phyloP scores from a whole-genome alignment of 78 protist species.

The Carpediemonas membranifera region DNA sequence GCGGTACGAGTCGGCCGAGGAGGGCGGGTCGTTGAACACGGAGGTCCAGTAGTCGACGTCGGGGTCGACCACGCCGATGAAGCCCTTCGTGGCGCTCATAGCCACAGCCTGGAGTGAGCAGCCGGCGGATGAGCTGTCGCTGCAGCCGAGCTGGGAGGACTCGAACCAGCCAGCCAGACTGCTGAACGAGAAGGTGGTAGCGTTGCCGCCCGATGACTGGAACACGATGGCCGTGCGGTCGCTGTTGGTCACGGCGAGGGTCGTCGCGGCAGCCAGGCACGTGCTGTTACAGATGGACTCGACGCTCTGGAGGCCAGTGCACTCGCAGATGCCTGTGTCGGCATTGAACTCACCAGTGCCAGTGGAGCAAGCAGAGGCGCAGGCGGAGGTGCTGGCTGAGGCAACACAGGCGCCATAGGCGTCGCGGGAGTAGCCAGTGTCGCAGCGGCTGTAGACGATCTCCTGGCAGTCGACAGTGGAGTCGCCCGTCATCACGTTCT shows the following conservation, averaged over 20 bases:
- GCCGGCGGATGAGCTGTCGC: not conserved
- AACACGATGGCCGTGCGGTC: not conserved
- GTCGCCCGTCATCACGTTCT: conserved; percentile 13
- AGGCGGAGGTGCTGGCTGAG: not conserved
- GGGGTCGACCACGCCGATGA: not conserved
- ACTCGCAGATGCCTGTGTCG: not conserved
- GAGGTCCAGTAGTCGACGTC: not conserved
- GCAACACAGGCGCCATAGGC: conserved; percentile 23
- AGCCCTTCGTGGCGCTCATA: not conserved
- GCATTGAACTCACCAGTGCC: not conserved
- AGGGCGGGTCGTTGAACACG: no score
- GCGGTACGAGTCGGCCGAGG: no score
- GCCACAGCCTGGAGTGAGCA: not conserved
- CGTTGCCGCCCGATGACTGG: not conserved
- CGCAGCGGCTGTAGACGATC: conserved; percentile 27
- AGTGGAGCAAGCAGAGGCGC: not conserved
- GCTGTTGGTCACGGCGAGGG: not conserved
- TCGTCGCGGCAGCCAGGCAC: not conserved
- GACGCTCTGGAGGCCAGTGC: not conserved
- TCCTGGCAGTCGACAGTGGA: conserved; percentile 30
- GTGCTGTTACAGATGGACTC: not conserved
- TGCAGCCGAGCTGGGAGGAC: not conserved
- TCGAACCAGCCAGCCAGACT: not conserved
- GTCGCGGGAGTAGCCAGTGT: conserved; percentile 5
- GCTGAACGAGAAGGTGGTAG: not conserved